Evolutionary conservation across 2,329 filamentous ascomycete species (phyloP).

Genomic region (Ophiostoma australiae): DNA sequence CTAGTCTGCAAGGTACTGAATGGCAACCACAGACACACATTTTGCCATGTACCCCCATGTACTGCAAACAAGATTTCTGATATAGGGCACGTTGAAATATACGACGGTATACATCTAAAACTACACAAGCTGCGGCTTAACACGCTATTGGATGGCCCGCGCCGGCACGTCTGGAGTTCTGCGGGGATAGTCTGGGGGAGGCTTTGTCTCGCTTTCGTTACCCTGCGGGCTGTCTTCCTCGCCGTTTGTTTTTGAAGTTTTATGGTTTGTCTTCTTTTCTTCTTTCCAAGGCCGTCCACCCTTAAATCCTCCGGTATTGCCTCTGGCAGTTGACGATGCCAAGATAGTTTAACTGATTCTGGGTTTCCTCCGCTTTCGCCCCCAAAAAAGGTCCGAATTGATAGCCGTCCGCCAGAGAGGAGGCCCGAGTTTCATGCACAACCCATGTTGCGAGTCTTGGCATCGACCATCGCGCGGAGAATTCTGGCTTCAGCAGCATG

Average conservation of each 20-base stretch:
- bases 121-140: not conserved
- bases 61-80: not conserved
- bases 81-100: not conserved
- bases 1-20: not conserved
- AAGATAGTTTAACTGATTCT: not conserved
- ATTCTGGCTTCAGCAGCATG: not conserved
- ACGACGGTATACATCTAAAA: not conserved
- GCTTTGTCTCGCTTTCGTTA: not conserved
- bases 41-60: not conserved
- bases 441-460: not conserved
- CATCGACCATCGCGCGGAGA: not conserved
- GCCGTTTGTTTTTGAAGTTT: not conserved
- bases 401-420: slow-evolving; percentile 1
- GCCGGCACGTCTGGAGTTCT: not conserved
- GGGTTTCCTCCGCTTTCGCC: slow-evolving; percentile 7
- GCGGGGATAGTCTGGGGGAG: slow-evolving; percentile 6
- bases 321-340: not conserved
- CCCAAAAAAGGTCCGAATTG: slow-evolving; percentile 11
- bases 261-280: not conserved
- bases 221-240: too few species aligned
- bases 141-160: not conserved
- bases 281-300: not conserved
- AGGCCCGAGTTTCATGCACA: slow-evolving; percentile 8
- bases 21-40: too few species aligned
- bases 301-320: not conserved